Conservation (phyloP, 768 basidiomycete genomes). For the Termitomyces bulborhizus region DNA sequence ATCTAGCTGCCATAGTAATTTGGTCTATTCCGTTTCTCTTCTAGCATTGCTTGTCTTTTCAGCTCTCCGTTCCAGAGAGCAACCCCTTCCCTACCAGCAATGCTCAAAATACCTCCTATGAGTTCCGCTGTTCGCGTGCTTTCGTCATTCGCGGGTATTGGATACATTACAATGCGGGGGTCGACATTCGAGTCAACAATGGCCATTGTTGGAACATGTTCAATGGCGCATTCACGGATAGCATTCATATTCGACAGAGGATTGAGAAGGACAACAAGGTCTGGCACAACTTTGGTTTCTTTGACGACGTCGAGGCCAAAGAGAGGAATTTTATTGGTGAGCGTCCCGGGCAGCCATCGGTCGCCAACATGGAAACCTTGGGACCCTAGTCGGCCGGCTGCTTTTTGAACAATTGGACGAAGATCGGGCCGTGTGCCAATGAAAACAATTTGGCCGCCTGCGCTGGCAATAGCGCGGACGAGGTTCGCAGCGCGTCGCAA, state of each 20-base stretch:
- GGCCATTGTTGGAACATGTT: constrained; percentile 90
- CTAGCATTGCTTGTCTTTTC: constrained; percentile 20
- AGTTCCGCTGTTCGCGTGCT: constrained; percentile 86
- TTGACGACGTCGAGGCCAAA: constrained; percentile 55
- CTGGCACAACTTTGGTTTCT: constrained; percentile 61
- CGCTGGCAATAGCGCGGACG: constrained; percentile 72
- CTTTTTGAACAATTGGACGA: constrained; percentile 65
- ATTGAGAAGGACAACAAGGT: constrained; percentile 88
- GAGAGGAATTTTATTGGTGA: constrained; percentile 80
- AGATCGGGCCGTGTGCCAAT: constrained; percentile 85
- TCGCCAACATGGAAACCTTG: constrained; percentile 85
- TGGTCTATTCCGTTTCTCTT: constrained; percentile 13
- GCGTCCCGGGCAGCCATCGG: constrained; percentile 91
- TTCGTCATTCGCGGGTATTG: constrained; percentile 98
- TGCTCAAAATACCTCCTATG: constrained; percentile 81
- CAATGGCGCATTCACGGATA: constrained; percentile 85
- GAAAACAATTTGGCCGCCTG: constrained; percentile 83
- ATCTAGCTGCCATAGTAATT: constrained; percentile 6
- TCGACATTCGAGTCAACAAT: constrained; percentile 95
- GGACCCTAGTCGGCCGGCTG: constrained; percentile 69
- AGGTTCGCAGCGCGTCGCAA: constrained; percentile 87
- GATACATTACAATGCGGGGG: constrained; percentile 94
- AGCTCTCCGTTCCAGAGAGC: constrained; percentile 35
- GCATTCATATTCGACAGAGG: constrained; percentile 80
- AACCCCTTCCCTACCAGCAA: constrained; percentile 76